Percentiles rank a stretch among this genome's conserved stretches.
phyloP scores from a whole-genome alignment of 768 basidiomycete genomes.

The Chalciporus piperatus region DNA sequence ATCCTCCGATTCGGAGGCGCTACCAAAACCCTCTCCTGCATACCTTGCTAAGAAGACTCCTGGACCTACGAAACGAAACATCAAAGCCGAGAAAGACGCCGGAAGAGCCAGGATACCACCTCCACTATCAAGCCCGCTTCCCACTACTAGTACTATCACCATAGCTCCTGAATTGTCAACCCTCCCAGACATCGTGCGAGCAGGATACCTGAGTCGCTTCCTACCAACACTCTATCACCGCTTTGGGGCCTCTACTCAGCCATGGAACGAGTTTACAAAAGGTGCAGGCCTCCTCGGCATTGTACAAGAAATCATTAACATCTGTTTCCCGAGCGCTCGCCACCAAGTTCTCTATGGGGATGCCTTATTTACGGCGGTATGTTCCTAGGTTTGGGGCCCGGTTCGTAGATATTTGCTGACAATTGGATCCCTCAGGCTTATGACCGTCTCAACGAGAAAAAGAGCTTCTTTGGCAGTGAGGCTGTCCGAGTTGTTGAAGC shows the following conservation, averaged over 20 bases:
- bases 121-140: background rate
- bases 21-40: background rate
- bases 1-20: background rate
- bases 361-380: background rate
- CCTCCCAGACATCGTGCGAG: background rate
- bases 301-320: background rate
- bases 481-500: background rate
- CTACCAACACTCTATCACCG: constrained; percentile 1
- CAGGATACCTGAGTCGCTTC: background rate
- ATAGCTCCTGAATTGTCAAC: background rate
- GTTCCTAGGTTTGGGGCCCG: background rate
- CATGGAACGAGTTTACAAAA: background rate
- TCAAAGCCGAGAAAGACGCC: background rate
- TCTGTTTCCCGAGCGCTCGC: background rate
- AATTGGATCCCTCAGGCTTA: background rate
- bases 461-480: background rate
- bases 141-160: background rate
- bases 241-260: background rate
- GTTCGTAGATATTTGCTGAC: background rate
- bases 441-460: background rate
- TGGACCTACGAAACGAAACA: background rate
- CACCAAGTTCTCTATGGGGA: background rate
- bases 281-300: background rate
- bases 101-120: background rate
- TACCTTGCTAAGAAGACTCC: background rate